Evolutionary conservation across 2,329 filamentous ascomycete species (phyloP).

Genomic region (Nakataea oryzae): DNA sequence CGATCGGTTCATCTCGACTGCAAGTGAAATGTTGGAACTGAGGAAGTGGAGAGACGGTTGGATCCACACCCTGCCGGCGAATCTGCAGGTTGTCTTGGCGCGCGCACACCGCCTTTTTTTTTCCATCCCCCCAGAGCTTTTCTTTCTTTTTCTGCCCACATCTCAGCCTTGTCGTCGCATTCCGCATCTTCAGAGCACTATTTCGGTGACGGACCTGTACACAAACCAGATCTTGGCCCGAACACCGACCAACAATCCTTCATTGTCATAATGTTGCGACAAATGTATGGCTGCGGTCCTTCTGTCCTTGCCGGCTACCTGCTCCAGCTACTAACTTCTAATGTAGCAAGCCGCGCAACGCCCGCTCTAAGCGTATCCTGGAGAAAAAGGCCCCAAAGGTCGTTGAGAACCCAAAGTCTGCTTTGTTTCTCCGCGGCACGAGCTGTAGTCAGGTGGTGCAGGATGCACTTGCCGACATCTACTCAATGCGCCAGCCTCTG

Average conservation of each 20-base stretch:
- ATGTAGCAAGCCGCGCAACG: conserved; percentile 51
- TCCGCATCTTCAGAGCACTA: background rate
- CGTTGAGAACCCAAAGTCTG: conserved; percentile 81
- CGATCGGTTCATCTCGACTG: background rate
- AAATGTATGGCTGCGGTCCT: conserved; percentile 5
- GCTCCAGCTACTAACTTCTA: background rate
- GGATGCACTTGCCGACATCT: conserved; percentile 75
- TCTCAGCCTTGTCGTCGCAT: background rate
- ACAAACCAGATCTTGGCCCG: background rate
- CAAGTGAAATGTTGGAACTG: no score
- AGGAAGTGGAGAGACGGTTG: background rate
- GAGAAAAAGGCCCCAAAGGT: conserved; percentile 87
- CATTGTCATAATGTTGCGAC: conserved; percentile 9
- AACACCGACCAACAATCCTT: background rate
- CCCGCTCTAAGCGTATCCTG: conserved; percentile 88
- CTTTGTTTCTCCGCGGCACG: conserved; percentile 81
- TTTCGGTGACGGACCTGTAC: background rate
- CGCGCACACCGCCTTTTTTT: conserved; percentile 4
- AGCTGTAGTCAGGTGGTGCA: conserved; percentile 75
- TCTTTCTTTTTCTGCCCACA: background rate
- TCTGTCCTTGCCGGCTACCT: background rate
- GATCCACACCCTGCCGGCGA: background rate
- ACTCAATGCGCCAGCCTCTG: conserved; percentile 73
- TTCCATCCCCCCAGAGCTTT: background rate
- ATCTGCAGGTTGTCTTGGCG: background rate